Conservation (phyloP, 176 grass and related monocot genomes). For the Coix lacrymajobi region DNA sequence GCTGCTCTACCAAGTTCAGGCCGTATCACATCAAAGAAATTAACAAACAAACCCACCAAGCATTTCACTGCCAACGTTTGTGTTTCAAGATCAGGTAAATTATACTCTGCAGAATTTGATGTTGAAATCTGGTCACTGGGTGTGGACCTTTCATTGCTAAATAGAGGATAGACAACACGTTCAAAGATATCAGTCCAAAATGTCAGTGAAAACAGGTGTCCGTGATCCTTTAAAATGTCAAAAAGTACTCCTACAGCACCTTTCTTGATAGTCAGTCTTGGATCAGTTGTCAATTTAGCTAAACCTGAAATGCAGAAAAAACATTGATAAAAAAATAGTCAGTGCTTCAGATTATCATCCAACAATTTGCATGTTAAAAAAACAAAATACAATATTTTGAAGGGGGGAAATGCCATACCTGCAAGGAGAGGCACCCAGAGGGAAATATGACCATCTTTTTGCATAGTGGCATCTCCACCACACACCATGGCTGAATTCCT, state of each 20-base stretch:
- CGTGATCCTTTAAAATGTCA: constrained; percentile 96
- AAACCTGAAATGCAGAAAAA: constrained; percentile 58
- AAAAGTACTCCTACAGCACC: constrained; percentile 91
- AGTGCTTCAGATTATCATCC: constrained; percentile 9
- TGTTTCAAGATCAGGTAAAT: constrained; percentile 64
- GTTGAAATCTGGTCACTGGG: constrained; percentile 31
- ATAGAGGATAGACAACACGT: constrained; percentile 75
- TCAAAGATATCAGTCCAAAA: constrained; percentile 83
- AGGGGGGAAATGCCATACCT: constrained; percentile 28
- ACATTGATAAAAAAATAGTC: not conserved
- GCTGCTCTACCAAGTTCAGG: constrained; percentile 58
- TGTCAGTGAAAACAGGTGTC: constrained; percentile 59
- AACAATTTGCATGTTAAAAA: constrained; percentile 1
- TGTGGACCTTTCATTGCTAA: constrained; percentile 41
- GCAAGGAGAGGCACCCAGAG: constrained; percentile 84
- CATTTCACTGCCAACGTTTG: constrained; percentile 69
- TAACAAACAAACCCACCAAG: constrained; percentile 71
- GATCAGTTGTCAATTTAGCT: constrained; percentile 77
- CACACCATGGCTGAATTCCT: constrained; percentile 34
- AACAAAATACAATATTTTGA: constrained; percentile 7
- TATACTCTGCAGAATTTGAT: constrained; percentile 35
- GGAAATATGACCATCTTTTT: constrained; percentile 73
- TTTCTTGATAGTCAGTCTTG: constrained; percentile 77
- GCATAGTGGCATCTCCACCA: constrained; percentile 46
- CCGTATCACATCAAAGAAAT: constrained; percentile 64